Conservation (phyloP, 768 basidiomycete genomes). For the Pleurotus eryngii region DNA sequence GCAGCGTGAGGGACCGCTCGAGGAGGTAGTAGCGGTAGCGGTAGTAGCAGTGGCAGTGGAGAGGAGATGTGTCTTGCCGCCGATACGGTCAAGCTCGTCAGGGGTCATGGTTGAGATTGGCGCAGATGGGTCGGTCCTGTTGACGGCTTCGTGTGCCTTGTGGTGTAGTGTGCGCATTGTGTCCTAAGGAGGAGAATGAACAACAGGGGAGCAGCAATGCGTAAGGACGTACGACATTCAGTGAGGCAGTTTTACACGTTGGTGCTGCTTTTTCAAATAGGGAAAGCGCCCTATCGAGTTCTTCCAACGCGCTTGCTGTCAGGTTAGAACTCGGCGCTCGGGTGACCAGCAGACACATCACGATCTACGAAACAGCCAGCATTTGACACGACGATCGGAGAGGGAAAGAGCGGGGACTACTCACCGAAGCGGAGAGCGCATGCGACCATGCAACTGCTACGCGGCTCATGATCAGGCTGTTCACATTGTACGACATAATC, state of each 20-base stretch:
- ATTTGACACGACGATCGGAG: neutral
- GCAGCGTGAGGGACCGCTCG: neutral
- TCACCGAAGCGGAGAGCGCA: constrained; percentile 59
- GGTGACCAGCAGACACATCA: constrained; percentile 54
- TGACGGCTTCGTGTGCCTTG: constrained; percentile 41
- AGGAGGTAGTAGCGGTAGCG: neutral
- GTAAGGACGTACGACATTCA: constrained; percentile 35
- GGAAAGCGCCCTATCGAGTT: constrained; percentile 40
- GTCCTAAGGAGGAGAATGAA: constrained; percentile 24
- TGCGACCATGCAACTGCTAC: constrained; percentile 63
- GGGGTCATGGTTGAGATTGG: constrained; percentile 24
- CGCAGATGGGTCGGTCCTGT: constrained; percentile 21
- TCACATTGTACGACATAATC: constrained; percentile 34
- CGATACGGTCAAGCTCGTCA: constrained; percentile 52
- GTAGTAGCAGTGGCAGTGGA: constrained; percentile 16
- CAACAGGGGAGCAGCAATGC: neutral
- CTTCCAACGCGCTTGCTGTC: constrained; percentile 42
- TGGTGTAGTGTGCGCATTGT: constrained; percentile 36
- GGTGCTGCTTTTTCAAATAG: constrained; percentile 47
- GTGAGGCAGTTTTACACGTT: constrained; percentile 40
- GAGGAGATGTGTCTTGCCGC: constrained; percentile 49
- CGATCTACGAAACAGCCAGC: constrained; percentile 36
- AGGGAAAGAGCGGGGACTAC: constrained; percentile 17
- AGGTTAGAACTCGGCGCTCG: constrained; percentile 47
- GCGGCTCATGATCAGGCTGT: constrained; percentile 41